Evolutionary conservation across 345 rosid genomes (phyloP), one percentile per base, ranked within the genome.

Genomic region (Hibiscus tridactylites): DNA sequence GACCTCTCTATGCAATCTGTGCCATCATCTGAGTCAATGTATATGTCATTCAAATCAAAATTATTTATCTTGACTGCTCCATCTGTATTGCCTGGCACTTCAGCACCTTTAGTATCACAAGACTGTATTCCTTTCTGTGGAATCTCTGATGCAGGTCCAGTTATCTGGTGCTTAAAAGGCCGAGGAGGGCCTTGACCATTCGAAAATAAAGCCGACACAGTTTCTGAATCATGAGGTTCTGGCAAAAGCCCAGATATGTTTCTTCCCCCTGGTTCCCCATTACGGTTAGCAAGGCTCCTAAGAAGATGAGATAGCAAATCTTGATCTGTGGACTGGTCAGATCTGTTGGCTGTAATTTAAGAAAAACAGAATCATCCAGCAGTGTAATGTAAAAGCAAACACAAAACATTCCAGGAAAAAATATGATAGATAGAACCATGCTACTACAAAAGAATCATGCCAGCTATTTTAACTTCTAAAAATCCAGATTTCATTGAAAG

Each of bases 1-100:
- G 90, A 92, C 80, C 96, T 90, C 74, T 90, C 98, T 46, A 79
- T 28, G 71, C 91, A 90, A 68, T 87, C 98, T 69, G 85, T 81
- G 68, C 92, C 90, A 79, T 92, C 91, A 81, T 89, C 96, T 2
- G 87, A 91, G 80, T 96, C 98, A 62, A 96, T 67, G 61, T 89
- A 96, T 60, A 80, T 76, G 77, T 92, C 94, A 82, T 96, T 96
- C 79, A 96, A 82, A 84, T 96, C 99, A 79, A 96, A 96, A 79
- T 85, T 90, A 81, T 88, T 96, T 80, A 87, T 77, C 81, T 86
- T 91, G 72, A 70, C 80, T 76, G 67, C 89, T 60, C 85, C 84
- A 4, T 74, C 81, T 59, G 81, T 64, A 71, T 77, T 79, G 78
- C 85, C 82, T 80, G 67, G 77, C 19, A 80, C 83, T 75, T 84